Conservation (phyloP, 495 filamentous ascomycete species). For the Aspergillus carlsbadensis region DNA sequence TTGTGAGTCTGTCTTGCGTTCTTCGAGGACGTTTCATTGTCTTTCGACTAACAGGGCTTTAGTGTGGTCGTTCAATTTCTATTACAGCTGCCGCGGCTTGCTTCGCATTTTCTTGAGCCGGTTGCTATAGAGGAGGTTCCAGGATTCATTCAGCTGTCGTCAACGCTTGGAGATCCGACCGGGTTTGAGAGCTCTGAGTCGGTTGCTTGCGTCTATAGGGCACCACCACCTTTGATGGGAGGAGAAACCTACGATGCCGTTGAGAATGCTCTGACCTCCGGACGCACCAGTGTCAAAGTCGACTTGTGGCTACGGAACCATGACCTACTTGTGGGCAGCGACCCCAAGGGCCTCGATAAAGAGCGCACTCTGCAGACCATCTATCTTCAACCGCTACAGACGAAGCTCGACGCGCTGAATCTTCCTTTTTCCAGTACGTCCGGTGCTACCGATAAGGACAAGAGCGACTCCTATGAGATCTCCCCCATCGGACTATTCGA, state of each 20-base stretch:
- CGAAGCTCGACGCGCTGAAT: slow-evolving; percentile 56
- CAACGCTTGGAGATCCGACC: slow-evolving; percentile 9
- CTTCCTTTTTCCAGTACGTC: slow-evolving; percentile 17
- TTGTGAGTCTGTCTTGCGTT: slow-evolving; percentile 25
- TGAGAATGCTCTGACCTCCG: slow-evolving; percentile 47
- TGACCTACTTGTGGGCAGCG: slow-evolving; percentile 59
- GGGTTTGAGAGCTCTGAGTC: slow-evolving; percentile 18
- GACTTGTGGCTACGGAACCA: slow-evolving; percentile 65
- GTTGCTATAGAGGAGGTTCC: not conserved
- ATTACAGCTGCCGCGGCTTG: slow-evolving; percentile 14
- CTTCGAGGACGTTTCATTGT: not conserved
- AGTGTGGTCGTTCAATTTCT: slow-evolving; percentile 25
- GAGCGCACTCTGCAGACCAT: slow-evolving; percentile 60
- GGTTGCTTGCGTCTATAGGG: slow-evolving; percentile 65
- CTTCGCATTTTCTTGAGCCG: slow-evolving; percentile 17
- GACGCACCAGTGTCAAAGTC: slow-evolving; percentile 68
- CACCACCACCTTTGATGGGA: slow-evolving; percentile 60
- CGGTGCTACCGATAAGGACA: not conserved
- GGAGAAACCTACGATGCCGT: slow-evolving; percentile 58
- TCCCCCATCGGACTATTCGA: slow-evolving; percentile 59
- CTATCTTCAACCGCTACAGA: slow-evolving; percentile 63
- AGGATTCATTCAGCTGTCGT: slow-evolving; percentile 14
- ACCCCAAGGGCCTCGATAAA: slow-evolving; percentile 46
- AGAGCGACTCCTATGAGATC: not conserved
- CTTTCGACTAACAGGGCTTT: not conserved